A percentile compares a stretch with the other conserved stretches of the same genome.
Evolutionary conservation across 257 asterid species (phyloP).

Genomic region (Gardenia jasminoides): DNA sequence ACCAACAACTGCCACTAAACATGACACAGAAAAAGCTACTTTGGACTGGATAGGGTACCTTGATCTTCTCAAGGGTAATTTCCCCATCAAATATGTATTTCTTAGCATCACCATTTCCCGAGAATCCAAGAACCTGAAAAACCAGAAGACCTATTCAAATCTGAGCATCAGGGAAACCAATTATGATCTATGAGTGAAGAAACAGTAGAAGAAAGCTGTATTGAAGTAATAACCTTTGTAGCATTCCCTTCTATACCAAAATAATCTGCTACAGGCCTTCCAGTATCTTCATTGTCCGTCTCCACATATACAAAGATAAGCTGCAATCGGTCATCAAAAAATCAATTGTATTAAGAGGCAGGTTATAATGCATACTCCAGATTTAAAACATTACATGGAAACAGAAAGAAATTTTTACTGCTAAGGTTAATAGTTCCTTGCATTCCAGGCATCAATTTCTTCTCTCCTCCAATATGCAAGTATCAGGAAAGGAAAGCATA

Average conservation of each 20-base stretch:
- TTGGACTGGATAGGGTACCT: constrained; percentile 37
- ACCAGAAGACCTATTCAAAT: constrained; percentile 19
- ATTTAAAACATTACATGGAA: background rate
- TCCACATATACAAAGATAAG: constrained; percentile 71
- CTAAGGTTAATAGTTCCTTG: background rate
- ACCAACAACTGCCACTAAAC: background rate
- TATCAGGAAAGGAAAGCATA: background rate
- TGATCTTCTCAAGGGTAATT: constrained; percentile 62
- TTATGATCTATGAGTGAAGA: constrained; percentile 8
- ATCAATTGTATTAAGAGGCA: constrained; percentile 14
- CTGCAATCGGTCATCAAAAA: constrained; percentile 41
- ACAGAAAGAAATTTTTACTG: background rate
- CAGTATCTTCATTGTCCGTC: constrained; percentile 74
- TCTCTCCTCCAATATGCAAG: background rate
- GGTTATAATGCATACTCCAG: background rate
- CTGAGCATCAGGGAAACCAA: constrained; percentile 8
- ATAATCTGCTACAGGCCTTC: constrained; percentile 84
- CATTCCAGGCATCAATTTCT: background rate
- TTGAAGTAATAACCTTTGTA: constrained; percentile 47
- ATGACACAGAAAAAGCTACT: background rate
- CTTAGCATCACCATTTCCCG: constrained; percentile 54
- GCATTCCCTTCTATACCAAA: constrained; percentile 74
- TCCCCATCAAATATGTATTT: constrained; percentile 59
- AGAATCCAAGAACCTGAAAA: constrained; percentile 67
- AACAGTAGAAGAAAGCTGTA: background rate